Base-by-base conservation (phyloP, 1,139 yeast species). In the Ogataea hybrid region DNA sequence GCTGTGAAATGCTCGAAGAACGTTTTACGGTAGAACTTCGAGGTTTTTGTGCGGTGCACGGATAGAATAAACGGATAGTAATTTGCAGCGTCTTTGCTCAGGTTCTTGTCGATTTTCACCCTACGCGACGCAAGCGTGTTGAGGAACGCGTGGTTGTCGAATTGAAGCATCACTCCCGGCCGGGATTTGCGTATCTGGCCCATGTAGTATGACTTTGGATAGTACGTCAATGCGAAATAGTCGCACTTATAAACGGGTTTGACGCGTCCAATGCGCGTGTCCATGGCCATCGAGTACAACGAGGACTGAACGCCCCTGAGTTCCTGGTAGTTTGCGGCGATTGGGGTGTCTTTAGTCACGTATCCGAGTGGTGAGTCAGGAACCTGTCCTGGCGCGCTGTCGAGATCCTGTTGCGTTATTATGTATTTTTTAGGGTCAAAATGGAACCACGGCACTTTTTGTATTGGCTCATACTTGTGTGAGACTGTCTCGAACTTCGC, bases 151-250 rank as follows among this genome's bases (percentile, higher is more conserved):
- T 50, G 46, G 32, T 63, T 63, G 37, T 61, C 60, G 12, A 58
- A 41, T 8, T 56, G 37, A 5, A 56, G 54, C 25, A 64, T 56
- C 2, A 77, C 32, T 0, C 77, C 72, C 0, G 84, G 84, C 29
- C 67, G 65, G 4, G 78, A 67, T 49, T 76, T 77, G n/a, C 82
- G 63, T 21, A 71, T 70, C 21, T 63, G 48, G 0, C 73, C 68
- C 5, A 75, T 34, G 25, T 68, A 65, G 49, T 75, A 79, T 36
- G 65, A 59, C 3, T 73, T 67, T 9, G 80, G 81, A 49, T 65
- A 71, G 51, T 62, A 79, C 9, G 48, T 43, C 20, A 68, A 32
- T 5, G 39, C 37, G 52, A 72, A 69, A 43, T 51, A 66, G 9
- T 54, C 50, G 38, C 69, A 62, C 5, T 42, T 47, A 41, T 59